Conservation (phyloP, 768 basidiomycete species). For the Boletus huronensis region DNA sequence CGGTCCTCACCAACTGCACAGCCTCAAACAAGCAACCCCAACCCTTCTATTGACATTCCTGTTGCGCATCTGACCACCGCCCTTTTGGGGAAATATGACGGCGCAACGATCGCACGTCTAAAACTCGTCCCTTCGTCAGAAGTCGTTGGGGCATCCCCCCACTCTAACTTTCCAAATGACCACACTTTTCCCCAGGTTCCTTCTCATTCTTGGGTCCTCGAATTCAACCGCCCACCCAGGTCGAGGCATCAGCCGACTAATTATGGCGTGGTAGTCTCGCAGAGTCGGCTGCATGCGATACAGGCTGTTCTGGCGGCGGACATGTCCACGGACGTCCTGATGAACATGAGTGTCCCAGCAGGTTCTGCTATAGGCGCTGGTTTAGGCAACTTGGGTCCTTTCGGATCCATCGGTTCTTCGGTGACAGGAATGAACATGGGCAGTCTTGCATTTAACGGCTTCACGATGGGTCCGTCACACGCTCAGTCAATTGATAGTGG, state of each 20-base stretch:
- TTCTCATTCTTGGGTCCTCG: conserved; percentile 58
- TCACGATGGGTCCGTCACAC: conserved; percentile 25
- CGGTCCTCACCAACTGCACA: conserved; percentile 29
- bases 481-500: conserved; percentile 15
- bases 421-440: conserved; percentile 22
- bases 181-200: conserved; percentile 23
- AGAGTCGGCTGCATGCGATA: conserved; percentile 70
- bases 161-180: conserved; percentile 22
- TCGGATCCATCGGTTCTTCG: conserved; percentile 22
- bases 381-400: conserved; percentile 24
- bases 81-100: conserved; percentile 41
- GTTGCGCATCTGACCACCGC: conserved; percentile 43
- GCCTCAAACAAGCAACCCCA: conserved; percentile 14
- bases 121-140: conserved; percentile 35
- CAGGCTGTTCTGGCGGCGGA: conserved; percentile 53
- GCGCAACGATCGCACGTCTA: conserved; percentile 56
- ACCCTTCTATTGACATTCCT: conserved; percentile 45
- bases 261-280: conserved; percentile 66
- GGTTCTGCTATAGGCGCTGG: conserved; percentile 13
- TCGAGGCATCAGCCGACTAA: conserved; percentile 39
- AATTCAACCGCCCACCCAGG: conserved; percentile 50
- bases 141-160: conserved; percentile 7
- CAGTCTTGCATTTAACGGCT: conserved; percentile 23
- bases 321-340: conserved; percentile 21
- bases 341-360: conserved; percentile 19